A percentile compares a stretch with the other conserved stretches of the same genome.
phyloP scores from a whole-genome alignment of 768 basidiomycete genomes.

The Lanmaoa pseudosensibilis region DNA sequence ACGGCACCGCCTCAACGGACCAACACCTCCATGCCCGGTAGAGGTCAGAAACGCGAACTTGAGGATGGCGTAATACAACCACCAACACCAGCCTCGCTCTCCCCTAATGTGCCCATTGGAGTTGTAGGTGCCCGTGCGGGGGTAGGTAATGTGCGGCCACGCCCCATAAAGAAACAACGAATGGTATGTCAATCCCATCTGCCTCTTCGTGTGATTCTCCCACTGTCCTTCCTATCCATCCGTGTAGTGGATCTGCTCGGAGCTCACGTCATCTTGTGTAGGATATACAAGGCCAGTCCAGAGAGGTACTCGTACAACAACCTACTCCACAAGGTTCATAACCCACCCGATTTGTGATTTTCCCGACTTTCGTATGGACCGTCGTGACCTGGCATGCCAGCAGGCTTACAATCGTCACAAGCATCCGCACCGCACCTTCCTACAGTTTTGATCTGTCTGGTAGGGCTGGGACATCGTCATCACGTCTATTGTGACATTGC shows the following conservation, averaged over 20 bases:
- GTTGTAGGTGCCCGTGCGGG: conserved; percentile 59
- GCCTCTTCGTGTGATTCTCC: not conserved
- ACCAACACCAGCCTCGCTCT: conserved; percentile 23
- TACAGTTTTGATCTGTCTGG: conserved; percentile 14
- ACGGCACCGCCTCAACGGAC: conserved; percentile 28
- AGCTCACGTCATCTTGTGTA: conserved; percentile 26
- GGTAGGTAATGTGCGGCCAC: conserved; percentile 54
- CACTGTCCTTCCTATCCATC: not conserved
- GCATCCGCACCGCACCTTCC: conserved; percentile 3
- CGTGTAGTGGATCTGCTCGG: not conserved
- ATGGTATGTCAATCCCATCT: conserved; percentile 49
- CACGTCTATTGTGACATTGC: conserved; percentile 5
- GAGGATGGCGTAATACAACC: conserved; percentile 27
- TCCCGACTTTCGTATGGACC: conserved; percentile 5
- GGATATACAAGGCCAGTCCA: conserved; percentile 66
- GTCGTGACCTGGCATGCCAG: conserved; percentile 10
- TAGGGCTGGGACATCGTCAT: conserved; percentile 1
- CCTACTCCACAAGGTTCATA: conserved; percentile 72
- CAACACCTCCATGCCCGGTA: conserved; percentile 8
- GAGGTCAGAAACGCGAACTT: conserved; percentile 37
- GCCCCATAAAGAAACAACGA: conserved; percentile 75
- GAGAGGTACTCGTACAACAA: conserved; percentile 65
- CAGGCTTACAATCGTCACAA: conserved; percentile 2
- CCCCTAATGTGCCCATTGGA: conserved; percentile 26
- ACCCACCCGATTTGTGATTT: conserved; percentile 1